These are phyloP conservation scores for Verticillium isaacii DNA, from an alignment of 2,329 filamentous ascomycete species.

Conservation along the genomic window DNA sequence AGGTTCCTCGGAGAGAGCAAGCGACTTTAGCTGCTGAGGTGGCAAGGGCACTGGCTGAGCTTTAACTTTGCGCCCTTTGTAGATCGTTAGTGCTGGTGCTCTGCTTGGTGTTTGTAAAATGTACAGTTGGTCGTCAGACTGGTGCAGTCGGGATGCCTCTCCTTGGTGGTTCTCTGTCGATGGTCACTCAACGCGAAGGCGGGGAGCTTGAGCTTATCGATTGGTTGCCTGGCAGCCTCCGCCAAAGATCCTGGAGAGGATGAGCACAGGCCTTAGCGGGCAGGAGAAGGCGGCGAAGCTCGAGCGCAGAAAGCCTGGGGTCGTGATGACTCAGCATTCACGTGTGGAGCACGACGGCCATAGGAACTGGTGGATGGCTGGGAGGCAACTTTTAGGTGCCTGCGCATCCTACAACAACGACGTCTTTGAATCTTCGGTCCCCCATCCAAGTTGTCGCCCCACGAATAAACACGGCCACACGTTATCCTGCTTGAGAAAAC, in stretches of 20 bases:
- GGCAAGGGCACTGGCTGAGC: background rate
- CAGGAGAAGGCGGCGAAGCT: no score
- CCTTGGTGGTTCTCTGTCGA: background rate
- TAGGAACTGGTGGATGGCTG: background rate
- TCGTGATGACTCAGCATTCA: background rate
- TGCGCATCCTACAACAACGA: background rate
- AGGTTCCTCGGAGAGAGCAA: no score
- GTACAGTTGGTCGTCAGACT: slow-evolving; percentile 2
- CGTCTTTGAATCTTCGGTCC: no score
- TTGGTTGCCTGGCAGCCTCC: slow-evolving; percentile 3
- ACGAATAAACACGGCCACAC: background rate
- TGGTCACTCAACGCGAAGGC: slow-evolving; percentile 2
- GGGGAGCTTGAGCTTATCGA: slow-evolving; percentile 12
- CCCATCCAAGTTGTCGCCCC: no score
- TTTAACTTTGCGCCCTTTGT: no score
- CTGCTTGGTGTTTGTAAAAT: background rate
- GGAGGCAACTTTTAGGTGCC: slow-evolving; percentile 7
- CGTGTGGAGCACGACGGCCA: background rate
- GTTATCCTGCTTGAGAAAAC: background rate
- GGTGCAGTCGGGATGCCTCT: slow-evolving; percentile 2
- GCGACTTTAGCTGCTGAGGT: background rate
- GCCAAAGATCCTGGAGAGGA: background rate
- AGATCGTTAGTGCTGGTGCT: background rate
- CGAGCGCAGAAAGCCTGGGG: background rate
- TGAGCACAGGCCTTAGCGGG: no score